A percentile compares a stretch with the other conserved stretches of the same genome.
Conservation (phyloP, 352 stramenopile genomes). For the Plasmopara muralis region DNA sequence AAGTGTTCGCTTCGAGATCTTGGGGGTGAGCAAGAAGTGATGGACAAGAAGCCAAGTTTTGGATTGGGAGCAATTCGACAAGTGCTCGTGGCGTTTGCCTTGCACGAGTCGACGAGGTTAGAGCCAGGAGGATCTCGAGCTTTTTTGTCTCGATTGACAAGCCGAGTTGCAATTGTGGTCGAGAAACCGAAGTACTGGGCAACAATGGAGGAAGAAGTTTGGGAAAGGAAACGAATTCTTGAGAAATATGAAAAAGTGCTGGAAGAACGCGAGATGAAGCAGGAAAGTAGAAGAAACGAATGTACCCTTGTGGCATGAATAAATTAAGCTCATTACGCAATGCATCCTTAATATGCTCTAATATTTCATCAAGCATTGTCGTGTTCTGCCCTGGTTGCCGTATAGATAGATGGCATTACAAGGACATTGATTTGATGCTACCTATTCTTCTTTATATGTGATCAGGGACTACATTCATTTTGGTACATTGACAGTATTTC, state of each 20-base stretch:
- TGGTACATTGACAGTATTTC: no score
- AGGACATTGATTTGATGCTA: no score
- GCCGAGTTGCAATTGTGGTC: conserved; percentile 21
- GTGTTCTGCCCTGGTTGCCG: no score
- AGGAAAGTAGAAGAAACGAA: not conserved
- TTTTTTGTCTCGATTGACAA: conserved; percentile 15
- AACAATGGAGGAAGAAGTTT: conserved; percentile 12
- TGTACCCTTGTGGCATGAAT: not conserved
- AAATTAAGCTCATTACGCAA: not conserved
- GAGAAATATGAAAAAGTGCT: conserved; percentile 16
- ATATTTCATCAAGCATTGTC: no score
- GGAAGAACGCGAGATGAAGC: conserved; percentile 3
- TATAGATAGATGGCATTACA: no score
- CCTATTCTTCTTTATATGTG: no score
- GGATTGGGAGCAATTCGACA: conserved; percentile 21
- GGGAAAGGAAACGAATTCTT: conserved; percentile 6
- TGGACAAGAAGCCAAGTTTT: conserved; percentile 17
- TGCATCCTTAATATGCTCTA: not conserved
- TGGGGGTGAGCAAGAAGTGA: conserved; percentile 9
- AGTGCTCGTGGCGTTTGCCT: conserved; percentile 18
- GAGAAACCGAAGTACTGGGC: conserved; percentile 30
- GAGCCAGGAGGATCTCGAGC: conserved; percentile 4
- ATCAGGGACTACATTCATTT: no score
- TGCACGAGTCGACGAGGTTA: conserved; percentile 11
- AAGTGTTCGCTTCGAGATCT: conserved; percentile 28